These are phyloP conservation scores for Phyllosticta citriasiana DNA, from an alignment of 2,329 filamentous ascomycete species.

Conservation along the genomic window DNA sequence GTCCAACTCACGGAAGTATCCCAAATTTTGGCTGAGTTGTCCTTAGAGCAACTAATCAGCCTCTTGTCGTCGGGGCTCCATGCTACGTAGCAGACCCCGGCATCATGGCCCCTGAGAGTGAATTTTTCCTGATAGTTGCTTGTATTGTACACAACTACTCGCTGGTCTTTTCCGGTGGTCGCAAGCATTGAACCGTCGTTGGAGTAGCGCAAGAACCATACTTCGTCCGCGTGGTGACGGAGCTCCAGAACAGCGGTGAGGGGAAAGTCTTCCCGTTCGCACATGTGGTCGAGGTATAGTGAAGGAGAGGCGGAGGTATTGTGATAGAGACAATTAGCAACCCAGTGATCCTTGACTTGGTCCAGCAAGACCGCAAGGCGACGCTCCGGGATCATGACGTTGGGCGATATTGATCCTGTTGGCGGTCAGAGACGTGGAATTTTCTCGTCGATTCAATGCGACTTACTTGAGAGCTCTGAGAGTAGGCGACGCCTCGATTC, in stretches of 20 bases:
- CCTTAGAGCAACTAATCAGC: constrained; percentile 69
- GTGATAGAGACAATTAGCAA: constrained; percentile 78
- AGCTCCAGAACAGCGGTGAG: constrained; percentile 61
- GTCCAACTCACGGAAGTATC: constrained; percentile 34
- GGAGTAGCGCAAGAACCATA: constrained; percentile 88
- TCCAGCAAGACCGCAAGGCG: constrained; percentile 72
- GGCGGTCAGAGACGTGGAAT: constrained; percentile 9
- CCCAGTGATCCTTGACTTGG: constrained; percentile 75
- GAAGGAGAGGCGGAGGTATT: constrained; percentile 71
- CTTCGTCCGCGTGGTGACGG: constrained; percentile 64
- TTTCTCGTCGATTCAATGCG: neutral
- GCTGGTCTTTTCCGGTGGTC: constrained; percentile 65
- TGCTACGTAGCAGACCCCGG: constrained; percentile 68
- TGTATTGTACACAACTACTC: constrained; percentile 75
- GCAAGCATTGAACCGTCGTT: constrained; percentile 75
- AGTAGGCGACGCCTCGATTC: constrained; percentile 65
- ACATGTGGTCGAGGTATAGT: constrained; percentile 79
- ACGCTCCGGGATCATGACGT: constrained; percentile 92
- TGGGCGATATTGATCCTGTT: constrained; percentile 80
- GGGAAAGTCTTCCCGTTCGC: constrained; percentile 72
- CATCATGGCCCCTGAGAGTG: constrained; percentile 55
- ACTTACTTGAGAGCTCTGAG: constrained; percentile 72
- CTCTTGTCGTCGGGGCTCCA: constrained; percentile 91
- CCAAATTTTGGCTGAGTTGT: constrained; percentile 67
- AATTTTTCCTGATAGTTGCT: constrained; percentile 55